These are phyloP conservation scores for Anisogramma anomala DNA, from an alignment of 2,329 filamentous ascomycete species.

Conservation along the genomic window DNA sequence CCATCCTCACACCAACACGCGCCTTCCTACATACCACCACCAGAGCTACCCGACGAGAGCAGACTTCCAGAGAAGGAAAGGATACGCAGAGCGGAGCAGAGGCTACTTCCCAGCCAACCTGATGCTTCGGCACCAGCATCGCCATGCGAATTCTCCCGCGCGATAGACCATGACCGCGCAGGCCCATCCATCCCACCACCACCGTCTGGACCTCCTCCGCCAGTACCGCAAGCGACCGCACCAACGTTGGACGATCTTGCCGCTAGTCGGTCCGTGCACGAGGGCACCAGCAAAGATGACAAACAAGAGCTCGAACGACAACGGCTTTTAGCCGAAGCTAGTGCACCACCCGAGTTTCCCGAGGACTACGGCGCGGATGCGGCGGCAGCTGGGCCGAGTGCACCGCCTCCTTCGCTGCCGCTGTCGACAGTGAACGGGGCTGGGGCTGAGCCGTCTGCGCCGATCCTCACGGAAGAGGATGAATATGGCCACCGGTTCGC, in stretches of 20 bases:
- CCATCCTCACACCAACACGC: slow-evolving; percentile 28
- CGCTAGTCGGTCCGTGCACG: slow-evolving; percentile 13
- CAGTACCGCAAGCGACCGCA: slow-evolving; percentile 26
- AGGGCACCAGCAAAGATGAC: slow-evolving; percentile 46
- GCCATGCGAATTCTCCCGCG: slow-evolving; percentile 31
- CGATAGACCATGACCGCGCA: slow-evolving; percentile 29
- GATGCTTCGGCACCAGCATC: slow-evolving; percentile 27
- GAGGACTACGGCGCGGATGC: slow-evolving; percentile 35
- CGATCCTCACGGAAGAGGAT: slow-evolving; percentile 44
- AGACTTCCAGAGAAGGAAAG: slow-evolving; percentile 71
- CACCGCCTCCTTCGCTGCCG: slow-evolving; percentile 8
- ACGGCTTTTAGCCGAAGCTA: slow-evolving; percentile 51
- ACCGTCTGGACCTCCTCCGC: slow-evolving; percentile 6
- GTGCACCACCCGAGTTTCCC: slow-evolving; percentile 48
- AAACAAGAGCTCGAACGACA: slow-evolving; percentile 66
- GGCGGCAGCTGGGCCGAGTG: slow-evolving; percentile 15
- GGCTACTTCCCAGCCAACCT: slow-evolving; percentile 71
- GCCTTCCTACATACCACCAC: slow-evolving; percentile 42
- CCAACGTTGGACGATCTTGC: slow-evolving; percentile 36
- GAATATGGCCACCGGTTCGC: slow-evolving; percentile 21
- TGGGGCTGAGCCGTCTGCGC: slow-evolving; percentile 41
- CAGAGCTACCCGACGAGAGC: slow-evolving; percentile 48
- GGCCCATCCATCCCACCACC: slow-evolving; percentile 20
- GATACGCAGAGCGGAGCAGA: slow-evolving; percentile 63
- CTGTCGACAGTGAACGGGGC: slow-evolving; percentile 18